These are phyloP conservation scores for Thymus quinquecostatus DNA, from an alignment of 257 asterid genomes.

Conservation along the genomic window DNA sequence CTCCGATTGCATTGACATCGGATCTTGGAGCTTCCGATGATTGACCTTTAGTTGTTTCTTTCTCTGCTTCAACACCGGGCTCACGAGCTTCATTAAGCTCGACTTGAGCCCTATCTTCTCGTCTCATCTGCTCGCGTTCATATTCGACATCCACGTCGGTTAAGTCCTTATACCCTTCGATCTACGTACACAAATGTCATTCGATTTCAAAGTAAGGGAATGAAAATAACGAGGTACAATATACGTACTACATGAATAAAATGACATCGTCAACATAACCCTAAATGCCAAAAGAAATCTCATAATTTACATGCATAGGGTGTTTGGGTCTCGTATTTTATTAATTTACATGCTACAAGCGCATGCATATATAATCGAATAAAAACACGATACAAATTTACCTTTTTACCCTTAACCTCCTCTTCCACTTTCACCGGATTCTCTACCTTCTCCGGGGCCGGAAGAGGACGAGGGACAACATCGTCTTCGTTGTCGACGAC, in stretches of 20 bases:
- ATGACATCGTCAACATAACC: not conserved
- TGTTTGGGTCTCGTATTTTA: too few species aligned
- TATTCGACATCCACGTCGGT: not conserved
- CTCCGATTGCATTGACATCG: not conserved
- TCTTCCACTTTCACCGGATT: conserved; percentile 22
- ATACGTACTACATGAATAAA: not conserved
- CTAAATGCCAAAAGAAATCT: too few species aligned
- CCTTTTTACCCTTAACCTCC: not conserved
- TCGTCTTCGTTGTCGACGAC: conserved; percentile 32
- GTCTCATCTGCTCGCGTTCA: conserved; percentile 22
- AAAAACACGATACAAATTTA: not conserved
- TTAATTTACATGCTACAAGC: too few species aligned
- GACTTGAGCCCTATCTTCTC: conserved; percentile 10
- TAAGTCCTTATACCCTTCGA: conserved; percentile 12
- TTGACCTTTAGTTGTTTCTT: not conserved
- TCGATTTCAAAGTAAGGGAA: too few species aligned
- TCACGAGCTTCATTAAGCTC: conserved; percentile 15
- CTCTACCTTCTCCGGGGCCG: conserved; percentile 19
- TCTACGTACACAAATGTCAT: not conserved
- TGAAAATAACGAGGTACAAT: too few species aligned
- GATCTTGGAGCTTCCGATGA: not conserved
- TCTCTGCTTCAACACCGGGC: conserved; percentile 10
- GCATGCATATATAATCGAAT: not conserved
- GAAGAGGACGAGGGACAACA: conserved; percentile 26
- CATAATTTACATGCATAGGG: too few species aligned